Evolutionary conservation across 768 basidiomycete genomes (phyloP).

Genomic region (Coprinellus aureogranulatus): DNA sequence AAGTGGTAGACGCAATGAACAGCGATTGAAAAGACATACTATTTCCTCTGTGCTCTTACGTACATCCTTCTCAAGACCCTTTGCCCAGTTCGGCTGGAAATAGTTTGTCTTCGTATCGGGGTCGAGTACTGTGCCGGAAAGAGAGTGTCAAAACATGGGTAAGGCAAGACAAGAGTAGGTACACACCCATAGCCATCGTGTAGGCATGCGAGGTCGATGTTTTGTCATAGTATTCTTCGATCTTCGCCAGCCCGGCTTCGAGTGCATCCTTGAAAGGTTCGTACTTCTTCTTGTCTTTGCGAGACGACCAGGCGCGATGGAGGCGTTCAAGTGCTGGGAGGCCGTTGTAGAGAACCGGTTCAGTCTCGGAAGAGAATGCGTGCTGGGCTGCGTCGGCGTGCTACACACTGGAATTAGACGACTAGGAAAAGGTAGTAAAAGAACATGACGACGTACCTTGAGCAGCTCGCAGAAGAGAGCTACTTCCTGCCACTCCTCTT

Average conservation of each 20-base stretch:
- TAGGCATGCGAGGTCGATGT: conserved; percentile 26
- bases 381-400: conserved; percentile 31
- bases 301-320: conserved; percentile 24
- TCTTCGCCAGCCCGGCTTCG: conserved; percentile 20
- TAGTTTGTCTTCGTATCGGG: neutral
- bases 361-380: conserved; percentile 16
- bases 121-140: neutral
- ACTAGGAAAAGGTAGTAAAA: neutral
- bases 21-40: neutral
- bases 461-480: conserved; percentile 16
- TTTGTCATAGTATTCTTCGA: conserved; percentile 30
- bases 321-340: conserved; percentile 33
- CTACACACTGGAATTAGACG: conserved; percentile 12
- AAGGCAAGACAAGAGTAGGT: neutral
- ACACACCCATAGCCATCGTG: conserved; percentile 26
- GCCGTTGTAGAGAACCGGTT: conserved; percentile 24
- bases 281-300: conserved; percentile 13
- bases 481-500: conserved; percentile 24
- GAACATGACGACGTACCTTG: conserved; percentile 14
- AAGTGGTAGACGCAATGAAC: neutral
- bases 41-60: neutral
- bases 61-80: neutral
- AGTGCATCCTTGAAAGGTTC: conserved; percentile 20
- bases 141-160: neutral
- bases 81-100: neutral